phyloP scores from a whole-genome alignment of 2,329 filamentous ascomycete species.

The Waltergamsia citrina region DNA sequence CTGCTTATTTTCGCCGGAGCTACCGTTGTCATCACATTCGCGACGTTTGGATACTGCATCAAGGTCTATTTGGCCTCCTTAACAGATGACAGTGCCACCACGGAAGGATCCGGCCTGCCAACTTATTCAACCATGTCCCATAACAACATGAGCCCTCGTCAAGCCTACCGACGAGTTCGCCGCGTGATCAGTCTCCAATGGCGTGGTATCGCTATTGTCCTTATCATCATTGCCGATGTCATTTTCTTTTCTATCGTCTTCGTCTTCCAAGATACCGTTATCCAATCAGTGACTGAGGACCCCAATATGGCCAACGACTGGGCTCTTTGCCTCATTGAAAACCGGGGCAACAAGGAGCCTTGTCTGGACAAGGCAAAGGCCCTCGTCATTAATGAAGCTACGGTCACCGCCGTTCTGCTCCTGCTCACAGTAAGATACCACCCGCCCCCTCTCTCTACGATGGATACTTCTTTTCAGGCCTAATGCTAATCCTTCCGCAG shows the following conservation, averaged over 20 bases:
- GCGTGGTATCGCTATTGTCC: slow-evolving; percentile 82
- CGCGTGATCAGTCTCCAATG: slow-evolving; percentile 88
- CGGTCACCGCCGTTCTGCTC: slow-evolving; percentile 71
- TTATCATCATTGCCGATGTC: slow-evolving; percentile 84
- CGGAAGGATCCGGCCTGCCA: slow-evolving; percentile 62
- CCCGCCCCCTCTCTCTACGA: neutral
- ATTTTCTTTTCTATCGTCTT: slow-evolving; percentile 92
- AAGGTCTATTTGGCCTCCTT: slow-evolving; percentile 87
- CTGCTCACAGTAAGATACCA: slow-evolving; percentile 60
- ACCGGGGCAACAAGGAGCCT: slow-evolving; percentile 45
- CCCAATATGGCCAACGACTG: slow-evolving; percentile 49
- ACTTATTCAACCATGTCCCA: slow-evolving; percentile 25
- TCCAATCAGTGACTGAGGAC: slow-evolving; percentile 47
- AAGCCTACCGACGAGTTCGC: slow-evolving; percentile 78
- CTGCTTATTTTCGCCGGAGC: slow-evolving; percentile 68
- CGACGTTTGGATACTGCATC: slow-evolving; percentile 86
- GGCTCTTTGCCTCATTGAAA: slow-evolving; percentile 56
- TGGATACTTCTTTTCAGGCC: neutral
- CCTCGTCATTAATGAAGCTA: slow-evolving; percentile 65
- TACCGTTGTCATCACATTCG: slow-evolving; percentile 71
- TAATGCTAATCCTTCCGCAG: slow-evolving; percentile 28
- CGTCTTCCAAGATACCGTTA: slow-evolving; percentile 72
- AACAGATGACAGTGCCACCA: slow-evolving; percentile 60
- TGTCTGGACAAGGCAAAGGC: slow-evolving; percentile 53
- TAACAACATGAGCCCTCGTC: slow-evolving; percentile 61